Evolutionary conservation across 1,139 yeast species (phyloP), one percentile per base, ranked within the genome.

Genomic region (Geotrichum restrictum): DNA sequence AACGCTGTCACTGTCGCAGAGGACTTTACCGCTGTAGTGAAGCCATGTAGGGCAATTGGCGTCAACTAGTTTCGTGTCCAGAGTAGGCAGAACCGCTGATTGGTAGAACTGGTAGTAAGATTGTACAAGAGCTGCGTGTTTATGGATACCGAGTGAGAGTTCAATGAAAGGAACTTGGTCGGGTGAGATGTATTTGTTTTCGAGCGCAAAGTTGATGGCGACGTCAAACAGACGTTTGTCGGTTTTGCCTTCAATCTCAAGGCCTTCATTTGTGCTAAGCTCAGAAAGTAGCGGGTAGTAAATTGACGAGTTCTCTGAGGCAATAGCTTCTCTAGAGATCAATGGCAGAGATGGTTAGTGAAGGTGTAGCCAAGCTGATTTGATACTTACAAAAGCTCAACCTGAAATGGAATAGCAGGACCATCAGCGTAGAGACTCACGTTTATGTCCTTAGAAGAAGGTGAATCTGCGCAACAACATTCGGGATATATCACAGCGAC

Each of bases 1-100:
- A 1, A 86, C 76, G 51, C 82, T 88, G 56, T 78, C 84, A 1
- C 80, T 71, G 11, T 84, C 79, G 62, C 95, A 87, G 61, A 78
- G 66, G 16, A 74, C 72, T 51, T 76, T 75, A 53, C 82, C 80
- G 56, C 76, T 64, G 56, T 65, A 76, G 53, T 72, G 64, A 3
- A 83, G 69, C 79, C 88, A 83, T 1, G 82, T 66, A 66, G 55
- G 48, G 37, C 57, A 48, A 1, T 63, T 62, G 44, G 71, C 68
- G 4, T 64, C 59, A 18, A 55, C 57, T 1, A 59, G 52, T 32
- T 59, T 60, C 36, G 59, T 61, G 2, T 57, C 53, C 0, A 38
- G 29, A 3, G n/a, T 8, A 11, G 73, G 68, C 31, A 62, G 57
- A 6, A 72, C 70, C 0, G 64, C 58, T 1, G 68, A 57, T 3